These are phyloP conservation scores for Brassica incana DNA, from an alignment of 345 rosid species.

Conservation along the genomic window DNA sequence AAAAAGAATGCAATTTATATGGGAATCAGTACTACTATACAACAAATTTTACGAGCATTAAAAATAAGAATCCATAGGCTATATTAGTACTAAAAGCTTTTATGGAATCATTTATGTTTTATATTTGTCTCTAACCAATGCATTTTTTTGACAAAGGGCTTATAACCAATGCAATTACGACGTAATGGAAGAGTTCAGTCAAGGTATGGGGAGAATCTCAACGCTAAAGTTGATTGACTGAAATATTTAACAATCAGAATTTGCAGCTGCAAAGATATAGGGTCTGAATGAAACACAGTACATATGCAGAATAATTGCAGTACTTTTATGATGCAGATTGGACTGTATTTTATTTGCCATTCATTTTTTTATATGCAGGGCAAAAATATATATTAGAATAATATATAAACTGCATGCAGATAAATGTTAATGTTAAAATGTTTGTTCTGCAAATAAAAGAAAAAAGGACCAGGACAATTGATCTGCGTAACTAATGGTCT, in stretches of 20 bases:
- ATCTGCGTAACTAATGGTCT: no score
- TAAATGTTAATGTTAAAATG: no score
- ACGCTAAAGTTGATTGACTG: constrained; percentile 16
- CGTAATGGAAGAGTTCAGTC: constrained; percentile 9
- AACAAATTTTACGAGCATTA: not conserved
- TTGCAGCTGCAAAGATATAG: not conserved
- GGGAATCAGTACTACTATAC: not conserved
- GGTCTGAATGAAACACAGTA: no score
- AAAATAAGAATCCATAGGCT: not conserved
- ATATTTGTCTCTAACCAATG: constrained; percentile 23
- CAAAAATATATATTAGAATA: no score
- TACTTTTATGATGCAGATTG: no score
- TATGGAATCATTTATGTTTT: not conserved
- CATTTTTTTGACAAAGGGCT: not conserved
- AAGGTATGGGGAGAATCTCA: constrained; percentile 19
- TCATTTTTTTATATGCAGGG: no score
- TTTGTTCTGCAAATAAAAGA: no score
- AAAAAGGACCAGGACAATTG: no score
- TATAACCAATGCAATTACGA: not conserved
- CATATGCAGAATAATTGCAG: no score
- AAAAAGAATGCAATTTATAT: not conserved
- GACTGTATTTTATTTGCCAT: no score
- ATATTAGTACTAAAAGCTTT: constrained; percentile 3
- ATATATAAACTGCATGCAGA: no score
- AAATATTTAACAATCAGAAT: not conserved